These are phyloP conservation scores for Datura wrightii DNA, from an alignment of 257 asterid species.

Conservation along the genomic window DNA sequence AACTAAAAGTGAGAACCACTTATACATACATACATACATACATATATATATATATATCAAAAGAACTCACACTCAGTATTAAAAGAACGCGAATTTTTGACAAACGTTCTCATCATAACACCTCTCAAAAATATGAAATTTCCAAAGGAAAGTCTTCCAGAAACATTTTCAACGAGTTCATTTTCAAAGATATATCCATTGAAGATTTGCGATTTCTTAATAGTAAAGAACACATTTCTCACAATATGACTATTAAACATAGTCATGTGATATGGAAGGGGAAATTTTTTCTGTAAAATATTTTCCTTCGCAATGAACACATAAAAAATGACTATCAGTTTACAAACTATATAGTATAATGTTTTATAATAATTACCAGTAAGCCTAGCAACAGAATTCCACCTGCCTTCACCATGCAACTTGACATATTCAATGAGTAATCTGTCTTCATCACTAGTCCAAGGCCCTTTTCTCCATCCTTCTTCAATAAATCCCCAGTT, in stretches of 20 bases:
- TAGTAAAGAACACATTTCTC: not conserved
- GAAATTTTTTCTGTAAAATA: not conserved
- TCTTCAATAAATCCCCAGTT: constrained; percentile 61
- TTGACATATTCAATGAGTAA: constrained; percentile 77
- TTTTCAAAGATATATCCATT: not conserved
- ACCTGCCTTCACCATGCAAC: constrained; percentile 89
- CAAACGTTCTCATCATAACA: not conserved
- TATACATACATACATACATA: not conserved
- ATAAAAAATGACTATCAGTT: not conserved
- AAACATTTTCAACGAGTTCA: not conserved
- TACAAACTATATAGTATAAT: not conserved
- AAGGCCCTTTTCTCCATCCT: constrained; percentile 93
- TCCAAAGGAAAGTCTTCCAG: not conserved
- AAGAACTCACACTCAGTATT: too few relatives aligned
- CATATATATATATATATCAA: not conserved
- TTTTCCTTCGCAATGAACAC: not conserved
- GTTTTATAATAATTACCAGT: constrained; percentile 51
- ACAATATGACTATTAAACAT: not conserved
- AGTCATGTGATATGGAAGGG: not conserved
- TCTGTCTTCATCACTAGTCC: constrained; percentile 89
- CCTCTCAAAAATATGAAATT: not conserved
- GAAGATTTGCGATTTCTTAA: not conserved
- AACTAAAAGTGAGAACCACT: not conserved
- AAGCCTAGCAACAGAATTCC: constrained; percentile 85
- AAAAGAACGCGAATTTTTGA: not conserved